Conservation (phyloP, 208 protist genomes). For the Trypanosoma lewisi region DNA sequence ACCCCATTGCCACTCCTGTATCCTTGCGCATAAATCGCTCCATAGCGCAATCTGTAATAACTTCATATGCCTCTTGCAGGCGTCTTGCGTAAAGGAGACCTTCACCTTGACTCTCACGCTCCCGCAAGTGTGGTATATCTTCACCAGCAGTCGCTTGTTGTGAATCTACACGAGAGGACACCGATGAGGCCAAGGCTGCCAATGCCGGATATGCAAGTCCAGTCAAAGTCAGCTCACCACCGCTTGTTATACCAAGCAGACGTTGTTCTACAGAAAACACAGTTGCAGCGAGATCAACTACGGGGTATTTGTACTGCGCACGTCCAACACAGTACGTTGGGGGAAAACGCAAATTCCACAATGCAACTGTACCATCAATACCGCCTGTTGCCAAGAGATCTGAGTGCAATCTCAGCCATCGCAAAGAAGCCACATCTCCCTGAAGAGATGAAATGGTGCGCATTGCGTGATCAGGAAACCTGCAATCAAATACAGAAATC, state of each 20-base stretch:
- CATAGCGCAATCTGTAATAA: slow-evolving; percentile 58
- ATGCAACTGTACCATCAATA: slow-evolving; percentile 71
- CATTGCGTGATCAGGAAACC: slow-evolving; percentile 49
- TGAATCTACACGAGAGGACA: slow-evolving; percentile 1
- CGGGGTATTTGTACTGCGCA: slow-evolving; percentile 51
- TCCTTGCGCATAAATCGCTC: slow-evolving; percentile 57
- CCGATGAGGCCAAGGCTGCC: slow-evolving; percentile 39
- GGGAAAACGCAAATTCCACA: slow-evolving; percentile 75
- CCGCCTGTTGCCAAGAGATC: slow-evolving; percentile 76
- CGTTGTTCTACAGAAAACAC: slow-evolving; percentile 64
- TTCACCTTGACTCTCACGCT: slow-evolving; percentile 43
- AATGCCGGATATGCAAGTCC: slow-evolving; percentile 48
- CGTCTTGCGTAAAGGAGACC: slow-evolving; percentile 64
- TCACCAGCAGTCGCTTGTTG: not conserved
- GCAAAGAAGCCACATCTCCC: slow-evolving; percentile 61
- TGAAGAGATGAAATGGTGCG: slow-evolving; percentile 66
- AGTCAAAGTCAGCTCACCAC: slow-evolving; percentile 56
- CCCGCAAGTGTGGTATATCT: slow-evolving; percentile 20
- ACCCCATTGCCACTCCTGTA: slow-evolving; percentile 46
- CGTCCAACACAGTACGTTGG: slow-evolving; percentile 81
- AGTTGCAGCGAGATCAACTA: slow-evolving; percentile 59
- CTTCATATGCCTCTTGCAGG: slow-evolving; percentile 52
- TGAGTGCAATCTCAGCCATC: slow-evolving; percentile 62
- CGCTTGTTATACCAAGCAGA: slow-evolving; percentile 60
- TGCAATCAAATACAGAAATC: slow-evolving; percentile 73